phyloP scores from a whole-genome alignment of 1,139 yeast genomes.

The Hansenula lynferdii region DNA sequence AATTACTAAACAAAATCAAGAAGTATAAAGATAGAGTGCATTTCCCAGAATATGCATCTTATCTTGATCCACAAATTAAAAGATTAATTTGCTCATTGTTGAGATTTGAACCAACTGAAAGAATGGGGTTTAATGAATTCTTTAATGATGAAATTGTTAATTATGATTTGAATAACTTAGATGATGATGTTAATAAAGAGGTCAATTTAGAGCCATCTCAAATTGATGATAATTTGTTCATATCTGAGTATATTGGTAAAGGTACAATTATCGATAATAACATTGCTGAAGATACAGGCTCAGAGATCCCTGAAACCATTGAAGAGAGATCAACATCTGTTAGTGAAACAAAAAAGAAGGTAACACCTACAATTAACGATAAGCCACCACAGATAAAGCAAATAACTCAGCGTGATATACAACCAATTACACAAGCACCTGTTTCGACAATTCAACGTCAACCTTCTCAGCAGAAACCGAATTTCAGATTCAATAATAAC shows the following conservation, averaged over 20 bases:
- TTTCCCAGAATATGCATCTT: slow-evolving; percentile 43
- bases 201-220: slow-evolving; percentile 54
- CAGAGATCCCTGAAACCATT: slow-evolving; percentile 12
- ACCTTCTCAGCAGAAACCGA: slow-evolving; percentile 10
- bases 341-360: slow-evolving; percentile 1
- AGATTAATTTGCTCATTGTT: slow-evolving; percentile 68
- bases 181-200: slow-evolving; percentile 28
- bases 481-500: slow-evolving; percentile 6
- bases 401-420: slow-evolving; percentile 19
- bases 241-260: slow-evolving; percentile 65
- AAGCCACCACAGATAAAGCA: slow-evolving; percentile 10
- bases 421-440: slow-evolving; percentile 13
- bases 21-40: slow-evolving; percentile 69
- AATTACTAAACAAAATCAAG: slow-evolving; percentile 79
- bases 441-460: slow-evolving; percentile 6
- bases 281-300: slow-evolving; percentile 7
- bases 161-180: slow-evolving; percentile 24
- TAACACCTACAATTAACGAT: neutral
- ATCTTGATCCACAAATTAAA: slow-evolving; percentile 47
- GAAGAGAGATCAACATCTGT: slow-evolving; percentile 10
- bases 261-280: slow-evolving; percentile 21
- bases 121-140: slow-evolving; percentile 85
- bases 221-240: slow-evolving; percentile 73
- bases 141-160: slow-evolving; percentile 49
- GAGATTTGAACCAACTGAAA: slow-evolving; percentile 79